Evolutionary conservation across 2,329 filamentous ascomycete genomes (phyloP), one percentile per base, ranked within the genome.

Genomic region (Microdochium bolleyi): DNA sequence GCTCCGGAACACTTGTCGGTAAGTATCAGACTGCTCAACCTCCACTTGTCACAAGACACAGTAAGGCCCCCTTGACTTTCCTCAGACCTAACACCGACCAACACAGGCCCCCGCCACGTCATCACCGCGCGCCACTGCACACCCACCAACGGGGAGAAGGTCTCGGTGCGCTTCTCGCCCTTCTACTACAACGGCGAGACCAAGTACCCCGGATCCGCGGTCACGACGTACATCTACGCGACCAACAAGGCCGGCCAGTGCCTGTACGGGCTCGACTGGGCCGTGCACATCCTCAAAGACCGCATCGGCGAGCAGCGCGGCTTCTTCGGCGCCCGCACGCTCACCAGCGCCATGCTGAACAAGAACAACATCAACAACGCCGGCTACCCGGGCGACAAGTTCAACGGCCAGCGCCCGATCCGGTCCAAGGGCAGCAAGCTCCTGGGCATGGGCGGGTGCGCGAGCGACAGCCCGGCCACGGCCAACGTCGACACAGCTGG

Each of bases 121-220:
- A 56, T 60, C 3, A 65, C 61, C 1, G 63, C 63, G 2, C 57
- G 57, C 34, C 63, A 64, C 55, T 64, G 62, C 52, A 52, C 62
- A 19, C 58, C 59, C 13, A 53, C 53, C 16, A 44, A 54, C 49
- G 51, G 53, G 49, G 41, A 51, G n/a, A 58, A 58, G 5, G 57
- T 57, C 13, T 52, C 53, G 24, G 54, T 60, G 10, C 58, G 52
- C 34, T 65, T 65, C 51, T 55, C 59, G 34, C 62, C 63, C 3
- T 60, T 55, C 2, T 64, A 55, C 49, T 57, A 64, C 51, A 54
- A 61, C 44, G 58, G 57, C 41, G 60, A 57, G 38, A 41, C 41
- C 5, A 46, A 22, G 19, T 46, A 46, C 19, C 41, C 41, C 13
- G 41, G 41, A 10, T 46, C 41, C 5, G 14, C 16, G 41, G 41